phyloP scores from a whole-genome alignment of 2,329 filamentous ascomycete genomes.

The Ceratocystis cacaofunesta region DNA sequence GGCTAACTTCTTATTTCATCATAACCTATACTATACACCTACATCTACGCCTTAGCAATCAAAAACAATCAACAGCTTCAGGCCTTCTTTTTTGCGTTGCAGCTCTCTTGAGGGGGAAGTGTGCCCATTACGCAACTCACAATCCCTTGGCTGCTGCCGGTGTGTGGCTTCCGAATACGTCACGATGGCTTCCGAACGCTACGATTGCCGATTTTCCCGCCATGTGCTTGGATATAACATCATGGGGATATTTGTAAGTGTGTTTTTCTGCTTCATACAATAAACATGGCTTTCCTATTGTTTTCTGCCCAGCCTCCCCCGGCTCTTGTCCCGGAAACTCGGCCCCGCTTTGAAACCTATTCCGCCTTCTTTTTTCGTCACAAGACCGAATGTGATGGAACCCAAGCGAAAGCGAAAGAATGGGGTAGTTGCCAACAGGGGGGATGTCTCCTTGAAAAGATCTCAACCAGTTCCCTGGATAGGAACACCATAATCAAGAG shows the following conservation, averaged over 20 bases:
- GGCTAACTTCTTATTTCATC: too few species aligned
- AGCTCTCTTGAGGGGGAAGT: background rate
- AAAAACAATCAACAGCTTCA: background rate
- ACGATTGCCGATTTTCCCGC: background rate
- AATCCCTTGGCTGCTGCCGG: background rate
- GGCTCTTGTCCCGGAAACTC: background rate
- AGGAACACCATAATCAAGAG: too few species aligned
- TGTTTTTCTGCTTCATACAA: background rate
- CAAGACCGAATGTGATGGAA: slow-evolving; percentile 1
- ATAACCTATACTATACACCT: too few species aligned
- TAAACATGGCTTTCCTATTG: background rate
- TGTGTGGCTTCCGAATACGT: background rate
- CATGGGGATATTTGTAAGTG: background rate
- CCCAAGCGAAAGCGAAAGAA: background rate
- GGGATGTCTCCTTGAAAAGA: background rate
- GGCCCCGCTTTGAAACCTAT: background rate
- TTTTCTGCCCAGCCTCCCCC: background rate
- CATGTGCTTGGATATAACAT: background rate
- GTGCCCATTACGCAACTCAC: background rate
- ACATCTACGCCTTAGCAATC: too few species aligned
- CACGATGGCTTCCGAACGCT: background rate
- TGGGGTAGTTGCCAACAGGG: background rate
- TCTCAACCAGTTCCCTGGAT: too few species aligned
- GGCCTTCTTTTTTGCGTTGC: background rate
- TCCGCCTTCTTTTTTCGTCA: background rate